Evolutionary conservation across 495 filamentous ascomycete species (phyloP).

Genomic region (Jackrogersella minutella): DNA sequence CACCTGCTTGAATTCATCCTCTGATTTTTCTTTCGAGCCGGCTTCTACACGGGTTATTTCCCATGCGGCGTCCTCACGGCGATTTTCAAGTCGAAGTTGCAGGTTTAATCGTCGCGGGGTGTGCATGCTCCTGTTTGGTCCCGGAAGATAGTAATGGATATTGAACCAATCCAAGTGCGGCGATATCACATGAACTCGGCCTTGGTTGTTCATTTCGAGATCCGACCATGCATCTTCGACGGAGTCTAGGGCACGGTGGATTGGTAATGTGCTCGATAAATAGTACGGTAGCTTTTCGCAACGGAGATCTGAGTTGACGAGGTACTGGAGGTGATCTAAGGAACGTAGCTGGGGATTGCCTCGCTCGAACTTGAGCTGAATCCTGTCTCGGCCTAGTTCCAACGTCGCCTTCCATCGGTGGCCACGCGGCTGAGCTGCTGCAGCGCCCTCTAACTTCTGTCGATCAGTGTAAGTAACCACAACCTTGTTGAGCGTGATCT

Average conservation of each 20-base stretch:
- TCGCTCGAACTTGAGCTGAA: slow-evolving; percentile 64
- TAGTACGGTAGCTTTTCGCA: slow-evolving; percentile 49
- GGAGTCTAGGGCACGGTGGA: slow-evolving; percentile 69
- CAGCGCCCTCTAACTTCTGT: slow-evolving; percentile 13
- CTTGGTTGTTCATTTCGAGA: slow-evolving; percentile 44
- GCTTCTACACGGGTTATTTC: slow-evolving; percentile 46
- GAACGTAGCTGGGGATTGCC: slow-evolving; percentile 82
- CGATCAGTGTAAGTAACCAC: slow-evolving; percentile 66
- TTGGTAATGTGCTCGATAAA: slow-evolving; percentile 67
- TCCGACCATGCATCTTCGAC: slow-evolving; percentile 57
- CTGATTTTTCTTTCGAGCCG: slow-evolving; percentile 20
- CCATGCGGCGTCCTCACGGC: slow-evolving; percentile 53
- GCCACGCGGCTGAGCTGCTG: slow-evolving; percentile 29
- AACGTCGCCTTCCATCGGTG: slow-evolving; percentile 51
- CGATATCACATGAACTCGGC: slow-evolving; percentile 51
- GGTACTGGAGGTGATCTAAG: slow-evolving; percentile 65
- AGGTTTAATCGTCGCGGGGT: slow-evolving; percentile 46
- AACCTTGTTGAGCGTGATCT: slow-evolving; percentile 67
- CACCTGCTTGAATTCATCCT: slow-evolving; percentile 53
- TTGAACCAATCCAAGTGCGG: slow-evolving; percentile 58
- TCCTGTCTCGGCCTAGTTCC: slow-evolving; percentile 44
- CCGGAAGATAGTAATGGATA: slow-evolving; percentile 54
- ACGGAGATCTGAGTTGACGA: slow-evolving; percentile 62
- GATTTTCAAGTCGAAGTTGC: slow-evolving; percentile 47
- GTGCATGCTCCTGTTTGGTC: slow-evolving; percentile 9